Evolutionary conservation across 352 stramenopile species (phyloP), one percentile per base, ranked within the genome.

Genomic region (Phytopythium ostracodes): DNA sequence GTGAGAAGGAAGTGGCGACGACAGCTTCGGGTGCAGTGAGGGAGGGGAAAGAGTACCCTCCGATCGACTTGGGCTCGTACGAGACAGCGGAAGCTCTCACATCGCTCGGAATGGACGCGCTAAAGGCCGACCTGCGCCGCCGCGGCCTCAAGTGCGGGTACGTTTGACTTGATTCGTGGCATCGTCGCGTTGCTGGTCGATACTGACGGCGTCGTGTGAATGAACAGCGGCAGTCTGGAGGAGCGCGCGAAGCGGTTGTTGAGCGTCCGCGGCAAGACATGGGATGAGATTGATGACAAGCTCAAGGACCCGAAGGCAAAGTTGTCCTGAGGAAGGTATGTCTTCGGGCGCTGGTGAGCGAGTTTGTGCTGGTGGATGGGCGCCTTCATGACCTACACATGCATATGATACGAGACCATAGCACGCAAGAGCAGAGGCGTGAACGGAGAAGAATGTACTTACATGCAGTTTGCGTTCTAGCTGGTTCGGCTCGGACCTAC

Each of bases 71-170:
- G 50, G 72, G 74, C 46, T 56, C 67, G 10, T 95, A 83, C 65
- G 81, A 77, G 31, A 78, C 71, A 15, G 64, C 76, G 7, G 72
- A 80, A 9, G 80, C 81, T n/a, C 77, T 98, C 52, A 80, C 96
- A 56, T 77, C 71, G 6, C 72, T 99, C 7, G 94, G 95, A 17
- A 75, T 96, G 31, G 94, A 98, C 55, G 66, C 63, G 14, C 72
- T 99, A 17, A 99, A 99, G 75, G 70, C 81, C 18, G 91, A 98
- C 62, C 79, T 99, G 8, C 77, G 87, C 69, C 77, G 78, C 40
- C 85, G 98, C 33, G 87, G 90, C 15, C 80, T 99, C 29, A 99
- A 99, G 74, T 99, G 96, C 84, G 97, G 97, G 86, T 95, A 87
- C 35, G 79, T 76, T 9, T 4, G 11, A 38, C 14, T 12, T 46